phyloP scores from a whole-genome alignment of 768 basidiomycete genomes.

The Hortiboletus campestris region DNA sequence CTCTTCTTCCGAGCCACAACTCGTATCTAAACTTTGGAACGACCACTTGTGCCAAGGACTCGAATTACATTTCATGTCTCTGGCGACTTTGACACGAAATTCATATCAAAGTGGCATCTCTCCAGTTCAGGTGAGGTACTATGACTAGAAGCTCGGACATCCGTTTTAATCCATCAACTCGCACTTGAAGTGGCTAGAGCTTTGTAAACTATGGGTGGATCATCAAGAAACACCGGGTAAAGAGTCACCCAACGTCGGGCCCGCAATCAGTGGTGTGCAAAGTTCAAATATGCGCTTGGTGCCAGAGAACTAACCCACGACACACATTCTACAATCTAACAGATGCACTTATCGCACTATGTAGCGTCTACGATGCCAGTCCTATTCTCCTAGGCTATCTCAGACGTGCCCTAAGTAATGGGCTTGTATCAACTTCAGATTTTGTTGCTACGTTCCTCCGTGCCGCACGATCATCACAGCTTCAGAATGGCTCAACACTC shows the following conservation, averaged over 20 bases:
- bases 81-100: constrained; percentile 68
- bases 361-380: constrained; percentile 68
- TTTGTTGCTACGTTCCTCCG: constrained; percentile 68
- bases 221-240: constrained; percentile 47
- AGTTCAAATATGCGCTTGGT: constrained; percentile 1
- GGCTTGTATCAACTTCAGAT: constrained; percentile 53
- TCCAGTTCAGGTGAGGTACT: constrained; percentile 57
- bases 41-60: background rate
- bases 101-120: constrained; percentile 70
- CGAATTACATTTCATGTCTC: constrained; percentile 46
- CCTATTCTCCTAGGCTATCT: constrained; percentile 66
- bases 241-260: constrained; percentile 42
- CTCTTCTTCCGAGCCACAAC: constrained; percentile 1
- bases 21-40: background rate
- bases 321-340: background rate
- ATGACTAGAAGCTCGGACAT: background rate
- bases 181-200: constrained; percentile 57
- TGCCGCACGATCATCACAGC: constrained; percentile 60
- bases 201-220: constrained; percentile 61
- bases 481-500: constrained; percentile 64
- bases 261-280: constrained; percentile 56
- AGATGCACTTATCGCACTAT: constrained; percentile 73
- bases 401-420: constrained; percentile 53
- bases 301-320: constrained; percentile 1
- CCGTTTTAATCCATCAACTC: constrained; percentile 1